Conservation (phyloP, 2,329 filamentous ascomycete species). For the Penicillium sp. region DNA sequence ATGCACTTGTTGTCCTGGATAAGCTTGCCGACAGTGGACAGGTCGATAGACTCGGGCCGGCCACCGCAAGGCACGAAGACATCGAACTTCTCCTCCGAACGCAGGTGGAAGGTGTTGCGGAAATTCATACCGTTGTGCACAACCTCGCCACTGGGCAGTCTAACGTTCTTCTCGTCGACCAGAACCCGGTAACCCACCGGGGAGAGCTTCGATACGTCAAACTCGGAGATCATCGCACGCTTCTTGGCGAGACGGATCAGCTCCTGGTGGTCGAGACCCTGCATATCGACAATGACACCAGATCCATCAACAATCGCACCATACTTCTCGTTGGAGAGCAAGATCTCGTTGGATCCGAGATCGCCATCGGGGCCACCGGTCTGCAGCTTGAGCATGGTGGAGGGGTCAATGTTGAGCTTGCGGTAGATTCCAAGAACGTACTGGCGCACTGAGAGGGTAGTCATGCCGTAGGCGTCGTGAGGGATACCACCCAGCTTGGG, state of each 20-base stretch:
- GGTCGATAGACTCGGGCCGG: constrained; percentile 92
- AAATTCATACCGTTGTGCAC: constrained; percentile 90
- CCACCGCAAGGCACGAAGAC: constrained; percentile 95
- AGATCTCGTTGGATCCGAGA: constrained; percentile 94
- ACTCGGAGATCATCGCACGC: constrained; percentile 86
- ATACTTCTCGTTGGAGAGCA: constrained; percentile 94
- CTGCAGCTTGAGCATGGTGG: constrained; percentile 87
- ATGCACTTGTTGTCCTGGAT: constrained; percentile 85
- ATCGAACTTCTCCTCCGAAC: constrained; percentile 73
- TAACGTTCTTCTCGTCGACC: constrained; percentile 85
- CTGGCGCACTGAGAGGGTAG: constrained; percentile 90
- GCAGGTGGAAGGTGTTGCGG: constrained; percentile 96
- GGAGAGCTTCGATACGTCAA: constrained; percentile 81
- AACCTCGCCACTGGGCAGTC: constrained; percentile 81
- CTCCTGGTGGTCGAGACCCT: constrained; percentile 82
- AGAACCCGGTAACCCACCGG: constrained; percentile 86
- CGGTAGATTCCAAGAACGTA: constrained; percentile 97
- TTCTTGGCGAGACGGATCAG: constrained; percentile 79
- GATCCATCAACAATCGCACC: constrained; percentile 93
- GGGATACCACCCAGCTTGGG: constrained; percentile 94
- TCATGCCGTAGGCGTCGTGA: constrained; percentile 97
- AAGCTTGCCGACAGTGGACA: constrained; percentile 80
- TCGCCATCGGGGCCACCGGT: constrained; percentile 97
- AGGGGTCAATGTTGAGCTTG: constrained; percentile 86
- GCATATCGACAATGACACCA: constrained; percentile 89